Evolutionary conservation across 2,329 filamentous ascomycete genomes (phyloP).

Genomic region (Neonectria coccinea): DNA sequence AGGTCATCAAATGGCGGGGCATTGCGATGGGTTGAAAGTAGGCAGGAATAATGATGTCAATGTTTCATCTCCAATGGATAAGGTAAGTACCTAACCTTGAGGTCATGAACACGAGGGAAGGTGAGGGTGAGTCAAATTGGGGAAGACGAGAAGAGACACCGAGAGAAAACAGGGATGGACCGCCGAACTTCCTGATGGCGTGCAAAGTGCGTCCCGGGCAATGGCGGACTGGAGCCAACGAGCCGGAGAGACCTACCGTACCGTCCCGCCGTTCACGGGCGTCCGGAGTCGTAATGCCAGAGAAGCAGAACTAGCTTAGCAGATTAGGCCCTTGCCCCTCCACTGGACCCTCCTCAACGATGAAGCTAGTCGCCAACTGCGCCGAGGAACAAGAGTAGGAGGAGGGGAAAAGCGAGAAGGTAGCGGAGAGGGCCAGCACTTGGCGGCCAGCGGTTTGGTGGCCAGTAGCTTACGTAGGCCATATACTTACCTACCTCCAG

Average conservation of each 20-base stretch:
- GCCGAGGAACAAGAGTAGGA: not conserved
- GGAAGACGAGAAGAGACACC: not conserved
- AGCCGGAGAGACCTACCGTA: constrained; percentile 2
- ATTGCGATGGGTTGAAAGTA: constrained; percentile 1
- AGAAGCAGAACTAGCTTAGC: too few relatives aligned
- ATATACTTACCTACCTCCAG: too few relatives aligned
- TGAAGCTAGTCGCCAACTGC: not conserved
- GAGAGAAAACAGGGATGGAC: not conserved
- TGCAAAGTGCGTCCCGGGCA: constrained; percentile 1
- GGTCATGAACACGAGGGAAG: constrained; percentile 2
- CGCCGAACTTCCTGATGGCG: not conserved
- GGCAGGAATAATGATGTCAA: not conserved
- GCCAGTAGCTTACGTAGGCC: too few relatives aligned
- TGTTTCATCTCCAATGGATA: not conserved
- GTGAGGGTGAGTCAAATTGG: constrained; percentile 3
- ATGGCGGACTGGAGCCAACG: not conserved
- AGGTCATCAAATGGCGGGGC: constrained; percentile 25
- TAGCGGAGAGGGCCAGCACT: not conserved
- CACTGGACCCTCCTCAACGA: not conserved
- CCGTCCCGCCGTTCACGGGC: not conserved
- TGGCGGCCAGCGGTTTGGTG: not conserved
- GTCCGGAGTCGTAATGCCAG: constrained; percentile 1
- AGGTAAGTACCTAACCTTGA: not conserved
- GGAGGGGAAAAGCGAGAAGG: not conserved
- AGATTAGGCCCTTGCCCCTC: not conserved